These are phyloP conservation scores for Boletus patriciae DNA, from an alignment of 768 basidiomycete genomes.

Conservation along the genomic window DNA sequence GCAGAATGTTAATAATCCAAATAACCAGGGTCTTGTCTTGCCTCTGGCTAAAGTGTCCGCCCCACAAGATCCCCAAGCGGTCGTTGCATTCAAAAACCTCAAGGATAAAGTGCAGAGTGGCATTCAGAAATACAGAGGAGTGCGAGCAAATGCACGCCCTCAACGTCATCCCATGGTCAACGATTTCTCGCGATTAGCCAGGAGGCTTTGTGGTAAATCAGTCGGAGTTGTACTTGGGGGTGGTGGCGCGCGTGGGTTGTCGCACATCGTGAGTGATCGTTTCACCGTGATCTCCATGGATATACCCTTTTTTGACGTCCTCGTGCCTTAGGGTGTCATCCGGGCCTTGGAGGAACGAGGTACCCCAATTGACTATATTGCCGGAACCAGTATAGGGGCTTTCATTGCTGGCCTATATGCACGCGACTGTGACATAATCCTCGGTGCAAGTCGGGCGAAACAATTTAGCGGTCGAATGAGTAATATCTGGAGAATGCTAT, in stretches of 20 bases:
- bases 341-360: slow-evolving; percentile 89
- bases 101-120: slow-evolving; percentile 88
- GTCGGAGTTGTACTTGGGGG: slow-evolving; percentile 95
- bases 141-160: slow-evolving; percentile 57
- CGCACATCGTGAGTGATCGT: slow-evolving; percentile 55
- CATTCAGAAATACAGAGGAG: slow-evolving; percentile 83
- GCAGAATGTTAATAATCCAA: slow-evolving; percentile 4
- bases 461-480: slow-evolving; percentile 91
- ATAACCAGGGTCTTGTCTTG: slow-evolving; percentile 64
- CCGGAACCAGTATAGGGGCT: slow-evolving; percentile 91
- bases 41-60: slow-evolving; percentile 58
- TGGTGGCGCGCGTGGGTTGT: slow-evolving; percentile 92
- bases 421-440: slow-evolving; percentile 87
- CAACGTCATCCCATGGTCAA: slow-evolving; percentile 80
- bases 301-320: slow-evolving; percentile 4
- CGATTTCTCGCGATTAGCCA: slow-evolving; percentile 90
- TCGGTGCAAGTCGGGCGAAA: slow-evolving; percentile 81
- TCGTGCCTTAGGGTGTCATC: slow-evolving; percentile 70
- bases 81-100: slow-evolving; percentile 87
- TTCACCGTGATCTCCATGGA: slow-evolving; percentile 7
- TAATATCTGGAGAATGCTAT: slow-evolving; percentile 91
- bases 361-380: slow-evolving; percentile 93
- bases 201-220: slow-evolving; percentile 88
- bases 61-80: slow-evolving; percentile 85
- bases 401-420: slow-evolving; percentile 95